Evolutionary conservation across 2,329 filamentous ascomycete species (phyloP), one percentile per base, ranked within the genome.

Genomic region (Colletotrichum sp.): DNA sequence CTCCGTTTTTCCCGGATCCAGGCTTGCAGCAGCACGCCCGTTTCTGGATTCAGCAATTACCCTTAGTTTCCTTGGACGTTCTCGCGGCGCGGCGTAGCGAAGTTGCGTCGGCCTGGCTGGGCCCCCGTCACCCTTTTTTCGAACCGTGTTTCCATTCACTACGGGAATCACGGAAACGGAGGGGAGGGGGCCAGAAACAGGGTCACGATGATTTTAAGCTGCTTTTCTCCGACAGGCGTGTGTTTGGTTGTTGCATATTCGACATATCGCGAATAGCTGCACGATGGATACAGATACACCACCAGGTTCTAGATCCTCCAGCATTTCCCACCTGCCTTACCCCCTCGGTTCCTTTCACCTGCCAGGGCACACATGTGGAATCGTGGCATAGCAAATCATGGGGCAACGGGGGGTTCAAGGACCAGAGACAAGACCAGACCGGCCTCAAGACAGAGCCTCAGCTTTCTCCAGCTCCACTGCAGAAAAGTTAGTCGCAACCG

Each of bases 191-290:
- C 39, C 24, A 32, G 6, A 57, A 57, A 57, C 65, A 70, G 57
- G 57, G 55, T 52, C 68, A 62, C 34, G 68, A 63, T 63, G 30
- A 4, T 24, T 16, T 15, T 15, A 2, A 49, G 5, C 18, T 49
- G 39, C 24, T 52, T n/a, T 15, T 32, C 26, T 39, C 21, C 15
- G 66, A 28, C 12, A 70, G 67, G 67, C 67, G 57, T 70, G 67
- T 70, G 67, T 62, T 70, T 70, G 67, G 57, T 70, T 70, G 57
- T 24, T 70, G 67, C 67, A 63, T 70, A 70, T 30, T 21, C 67
- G 30, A 21, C 26, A 49, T 49, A n/a, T 49, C 39, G 39, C 18
- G 39, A n/a, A 49, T 2, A n/a, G 3, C 39, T 49, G 18, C 39
- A n/a, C 39, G 9, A n/a, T 34, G 21, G 28, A n/a, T 70, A 70